Evolutionary conservation across 208 protist species (phyloP).

Genomic region (Trypanosoma vivax): DNA sequence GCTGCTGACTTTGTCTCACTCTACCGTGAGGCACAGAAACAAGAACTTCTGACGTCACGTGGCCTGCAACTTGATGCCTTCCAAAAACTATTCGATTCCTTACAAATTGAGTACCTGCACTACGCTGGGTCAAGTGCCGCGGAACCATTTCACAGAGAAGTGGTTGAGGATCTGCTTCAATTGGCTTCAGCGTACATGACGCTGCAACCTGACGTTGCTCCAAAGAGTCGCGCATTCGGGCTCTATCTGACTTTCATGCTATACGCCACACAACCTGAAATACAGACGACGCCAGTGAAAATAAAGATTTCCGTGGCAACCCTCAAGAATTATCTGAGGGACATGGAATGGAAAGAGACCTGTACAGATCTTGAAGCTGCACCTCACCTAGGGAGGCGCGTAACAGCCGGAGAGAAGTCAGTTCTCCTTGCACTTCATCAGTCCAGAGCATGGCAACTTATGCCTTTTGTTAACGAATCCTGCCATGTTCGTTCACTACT

Average conservation of each 20-base stretch:
- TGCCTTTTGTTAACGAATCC: background rate
- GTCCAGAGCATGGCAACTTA: background rate
- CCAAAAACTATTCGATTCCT: conserved; percentile 34
- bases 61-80: conserved; percentile 39
- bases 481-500: background rate
- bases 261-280: conserved; percentile 54
- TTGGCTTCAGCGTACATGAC: conserved; percentile 58
- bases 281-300: conserved; percentile 10
- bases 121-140: conserved; percentile 50
- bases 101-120: conserved; percentile 59
- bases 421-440: no score
- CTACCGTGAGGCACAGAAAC: conserved; percentile 27
- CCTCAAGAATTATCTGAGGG: conserved; percentile 12
- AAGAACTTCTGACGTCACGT: conserved; percentile 6
- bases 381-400: conserved; percentile 10
- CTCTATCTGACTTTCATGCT: conserved; percentile 54
- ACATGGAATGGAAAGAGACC: conserved; percentile 1
- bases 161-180: conserved; percentile 51
- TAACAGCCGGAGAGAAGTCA: conserved; percentile 20
- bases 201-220: conserved; percentile 30
- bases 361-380: background rate
- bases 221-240: conserved; percentile 48
- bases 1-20: conserved; percentile 44
- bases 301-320: background rate
- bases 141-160: conserved; percentile 31